Evolutionary conservation across 768 basidiomycete genomes (phyloP).

Genomic region (Leccinum pellstonianum): DNA sequence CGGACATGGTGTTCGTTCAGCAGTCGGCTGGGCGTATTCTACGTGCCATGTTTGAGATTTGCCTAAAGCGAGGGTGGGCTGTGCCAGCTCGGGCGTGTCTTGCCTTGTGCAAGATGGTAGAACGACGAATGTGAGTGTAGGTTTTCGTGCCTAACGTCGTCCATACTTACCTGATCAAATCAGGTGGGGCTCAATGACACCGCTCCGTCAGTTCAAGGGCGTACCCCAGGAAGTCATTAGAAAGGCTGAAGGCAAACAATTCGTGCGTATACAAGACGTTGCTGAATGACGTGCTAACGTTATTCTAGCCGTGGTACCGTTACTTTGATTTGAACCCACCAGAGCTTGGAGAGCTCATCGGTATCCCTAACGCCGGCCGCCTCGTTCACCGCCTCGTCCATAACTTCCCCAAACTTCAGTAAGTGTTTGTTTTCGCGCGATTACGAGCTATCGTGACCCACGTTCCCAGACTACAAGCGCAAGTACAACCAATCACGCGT

Average conservation of each 20-base stretch:
- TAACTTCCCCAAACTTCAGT: slow-evolving; percentile 94
- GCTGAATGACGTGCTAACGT: not conserved
- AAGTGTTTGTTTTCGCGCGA: slow-evolving; percentile 25
- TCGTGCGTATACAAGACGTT: slow-evolving; percentile 50
- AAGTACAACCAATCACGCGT: slow-evolving; percentile 95
- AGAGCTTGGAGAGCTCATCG: slow-evolving; percentile 94
- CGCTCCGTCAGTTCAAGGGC: slow-evolving; percentile 92
- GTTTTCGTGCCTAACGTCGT: not conserved
- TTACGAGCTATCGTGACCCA: not conserved
- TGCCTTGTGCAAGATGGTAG: slow-evolving; percentile 95
- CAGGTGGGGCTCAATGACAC: slow-evolving; percentile 98
- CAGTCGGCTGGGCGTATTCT: slow-evolving; percentile 97
- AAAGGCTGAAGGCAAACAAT: slow-evolving; percentile 97
- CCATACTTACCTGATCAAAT: slow-evolving; percentile 1
- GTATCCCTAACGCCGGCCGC: slow-evolving; percentile 89
- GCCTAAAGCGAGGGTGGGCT: slow-evolving; percentile 97
- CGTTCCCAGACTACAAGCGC: slow-evolving; percentile 72
- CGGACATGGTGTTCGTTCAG: slow-evolving; percentile 95
- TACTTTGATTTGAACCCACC: slow-evolving; percentile 92
- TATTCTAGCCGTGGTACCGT: slow-evolving; percentile 82
- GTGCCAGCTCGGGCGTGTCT: slow-evolving; percentile 88
- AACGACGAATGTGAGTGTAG: slow-evolving; percentile 69
- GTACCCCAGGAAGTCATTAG: slow-evolving; percentile 45
- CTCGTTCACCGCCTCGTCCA: slow-evolving; percentile 93
- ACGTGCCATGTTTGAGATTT: slow-evolving; percentile 97